A percentile compares a stretch with the other conserved stretches of the same genome.
Conservation (phyloP, 2,329 filamentous ascomycete genomes). For the Beauveria varroae region DNA sequence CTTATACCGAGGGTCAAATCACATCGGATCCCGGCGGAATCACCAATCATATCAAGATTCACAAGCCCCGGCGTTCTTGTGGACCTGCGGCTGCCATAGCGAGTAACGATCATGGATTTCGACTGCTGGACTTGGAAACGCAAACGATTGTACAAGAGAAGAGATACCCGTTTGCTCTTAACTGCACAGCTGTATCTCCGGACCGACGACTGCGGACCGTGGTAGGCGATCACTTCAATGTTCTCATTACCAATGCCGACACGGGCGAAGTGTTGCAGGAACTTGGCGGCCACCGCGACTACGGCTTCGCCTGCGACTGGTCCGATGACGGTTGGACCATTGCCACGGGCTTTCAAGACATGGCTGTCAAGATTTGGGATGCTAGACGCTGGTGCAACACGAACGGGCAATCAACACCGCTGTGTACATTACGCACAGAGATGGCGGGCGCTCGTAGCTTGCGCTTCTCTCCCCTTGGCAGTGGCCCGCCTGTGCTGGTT, state of each 20-base stretch:
- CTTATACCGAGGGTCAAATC: slow-evolving; percentile 37
- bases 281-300: slow-evolving; percentile 60
- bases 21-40: slow-evolving; percentile 46
- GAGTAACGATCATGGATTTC: slow-evolving; percentile 54
- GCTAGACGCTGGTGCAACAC: slow-evolving; percentile 58
- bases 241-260: slow-evolving; percentile 62
- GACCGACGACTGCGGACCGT: slow-evolving; percentile 64
- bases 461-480: slow-evolving; percentile 64
- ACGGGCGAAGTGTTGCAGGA: slow-evolving; percentile 50
- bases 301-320: slow-evolving; percentile 73
- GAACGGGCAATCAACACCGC: slow-evolving; percentile 37
- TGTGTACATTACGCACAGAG: slow-evolving; percentile 52
- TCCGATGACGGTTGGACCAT: slow-evolving; percentile 68
- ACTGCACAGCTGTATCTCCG: slow-evolving; percentile 66
- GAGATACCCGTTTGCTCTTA: slow-evolving; percentile 55
- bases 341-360: slow-evolving; percentile 72
- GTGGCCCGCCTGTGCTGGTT: slow-evolving; percentile 58
- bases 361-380: slow-evolving; percentile 67
- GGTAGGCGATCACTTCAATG: slow-evolving; percentile 61
- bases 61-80: slow-evolving; percentile 43
- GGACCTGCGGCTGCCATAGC: slow-evolving; percentile 51
- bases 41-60: slow-evolving; percentile 57
- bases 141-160: slow-evolving; percentile 49
- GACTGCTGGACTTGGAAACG: slow-evolving; percentile 50
- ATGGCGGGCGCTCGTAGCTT: slow-evolving; percentile 64